Base-by-base conservation (phyloP, 257 asterid species). In the Primulina huaijiensis region DNA sequence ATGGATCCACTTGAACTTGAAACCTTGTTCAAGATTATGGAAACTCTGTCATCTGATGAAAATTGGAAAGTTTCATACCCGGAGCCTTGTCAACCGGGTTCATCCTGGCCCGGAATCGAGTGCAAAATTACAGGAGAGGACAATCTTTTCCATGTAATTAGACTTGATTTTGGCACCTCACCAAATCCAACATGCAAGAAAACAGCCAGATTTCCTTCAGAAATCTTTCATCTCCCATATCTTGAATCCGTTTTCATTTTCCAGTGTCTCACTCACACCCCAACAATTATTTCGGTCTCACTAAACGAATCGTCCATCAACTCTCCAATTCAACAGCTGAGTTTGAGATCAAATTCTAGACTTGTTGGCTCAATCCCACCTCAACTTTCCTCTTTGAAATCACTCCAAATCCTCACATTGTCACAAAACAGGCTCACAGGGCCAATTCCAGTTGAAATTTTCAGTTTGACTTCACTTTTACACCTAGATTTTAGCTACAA, bases 401-500 rank as follows among this genome's bases (percentile, higher is more conserved):
- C 96, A 4, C 96, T 91, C 20, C 88, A 87, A 72, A 82, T 91
- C 70, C 92, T 91, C 76, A 89, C 96, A 60, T 72, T 91, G 80
- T 87, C 96, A 1, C 95, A 89, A 34, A 91, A 91, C 90, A 64
- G n/a, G 65, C 80, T 91, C 1, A 52, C 79, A 5, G 97, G 95
- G 0, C 30, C 21, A 53, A 79, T 91, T 71, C 96, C 95, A 0
- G 74, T n/a, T 10, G 74, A 73, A 60, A 72, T 88, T 61, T 85
- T 87, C 75, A 60, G 67, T 19, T 53, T 86, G 64, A 67, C 55
- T 72, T 77, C 88, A 34, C 91, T 91, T 12, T 29, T 88, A 0
- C 97, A 89, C 76, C 86, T 91, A 64, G 97, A 91, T 68, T 68
- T 91, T 64, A 91, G 97, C 85, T 91, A 91, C 60, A 91, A 91